Evolutionary conservation across 2,329 filamentous ascomycete genomes (phyloP).

Genomic region (Dactylellina leptospora): DNA sequence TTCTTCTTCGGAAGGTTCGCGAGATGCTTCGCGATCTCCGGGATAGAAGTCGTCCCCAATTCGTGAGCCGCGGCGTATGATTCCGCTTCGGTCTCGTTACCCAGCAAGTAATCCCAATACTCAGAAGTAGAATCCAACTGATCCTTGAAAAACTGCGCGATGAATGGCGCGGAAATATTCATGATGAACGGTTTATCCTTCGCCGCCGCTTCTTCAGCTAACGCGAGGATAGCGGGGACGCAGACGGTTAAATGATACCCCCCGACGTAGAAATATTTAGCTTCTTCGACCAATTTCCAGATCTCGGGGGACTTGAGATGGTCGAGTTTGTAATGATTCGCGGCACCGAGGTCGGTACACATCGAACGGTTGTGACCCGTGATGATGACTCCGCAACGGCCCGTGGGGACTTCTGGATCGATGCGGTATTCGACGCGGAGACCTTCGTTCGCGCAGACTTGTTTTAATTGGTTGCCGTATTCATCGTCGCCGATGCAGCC

Average conservation of each 20-base stretch:
- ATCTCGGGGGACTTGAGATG: slow-evolving; percentile 91
- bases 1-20: slow-evolving; percentile 94
- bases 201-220: slow-evolving; percentile 86
- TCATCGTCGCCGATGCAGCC: slow-evolving; percentile 96
- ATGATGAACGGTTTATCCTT: slow-evolving; percentile 80
- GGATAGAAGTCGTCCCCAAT: slow-evolving; percentile 77
- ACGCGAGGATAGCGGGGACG: slow-evolving; percentile 85
- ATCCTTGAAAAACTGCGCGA: slow-evolving; percentile 97
- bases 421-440: slow-evolving; percentile 94
- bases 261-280: slow-evolving; percentile 89
- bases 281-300: slow-evolving; percentile 89
- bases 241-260: slow-evolving; percentile 98
- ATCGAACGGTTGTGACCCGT: slow-evolving; percentile 95
- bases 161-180: slow-evolving; percentile 94
- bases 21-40: slow-evolving; percentile 83
- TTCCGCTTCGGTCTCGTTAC: slow-evolving; percentile 94
- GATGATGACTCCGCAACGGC: slow-evolving; percentile 94
- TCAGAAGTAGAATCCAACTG: slow-evolving; percentile 83
- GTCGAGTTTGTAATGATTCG: slow-evolving; percentile 95
- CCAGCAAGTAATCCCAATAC: slow-evolving; percentile 96
- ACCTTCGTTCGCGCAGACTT: slow-evolving; percentile 81
- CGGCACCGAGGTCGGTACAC: slow-evolving; percentile 92
- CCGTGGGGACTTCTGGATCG: slow-evolving; percentile 83
- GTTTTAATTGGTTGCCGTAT: slow-evolving; percentile 85
- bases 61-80: slow-evolving; percentile 85